Percentiles rank a stretch among this genome's conserved stretches.
Evolutionary conservation across 768 basidiomycete genomes (phyloP).

Genomic region (Tulasnella sp.): DNA sequence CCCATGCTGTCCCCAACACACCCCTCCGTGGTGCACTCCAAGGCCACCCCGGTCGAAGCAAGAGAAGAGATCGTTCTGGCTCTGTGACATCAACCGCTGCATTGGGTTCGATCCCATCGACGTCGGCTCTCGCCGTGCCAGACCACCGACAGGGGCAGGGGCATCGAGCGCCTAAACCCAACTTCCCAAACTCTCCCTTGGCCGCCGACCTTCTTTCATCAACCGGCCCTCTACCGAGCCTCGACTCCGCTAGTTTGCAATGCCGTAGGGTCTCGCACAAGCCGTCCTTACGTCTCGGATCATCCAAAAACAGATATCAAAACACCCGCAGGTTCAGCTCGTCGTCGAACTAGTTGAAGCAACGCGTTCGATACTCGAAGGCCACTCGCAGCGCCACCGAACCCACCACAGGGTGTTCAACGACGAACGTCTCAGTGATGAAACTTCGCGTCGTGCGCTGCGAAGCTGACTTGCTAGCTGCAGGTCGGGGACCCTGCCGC

Average conservation of each 20-base stretch:
- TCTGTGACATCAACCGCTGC: slow-evolving; percentile 13
- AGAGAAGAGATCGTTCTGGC: not conserved
- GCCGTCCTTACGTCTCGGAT: not conserved
- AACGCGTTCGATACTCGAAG: not conserved
- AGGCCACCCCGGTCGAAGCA: not conserved
- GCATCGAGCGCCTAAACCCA: not conserved
- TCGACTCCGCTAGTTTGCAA: not conserved
- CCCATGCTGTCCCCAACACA: not conserved
- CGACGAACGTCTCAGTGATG: not conserved
- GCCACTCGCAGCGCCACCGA: not conserved
- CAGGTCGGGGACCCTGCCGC: not conserved
- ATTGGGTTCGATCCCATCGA: not conserved
- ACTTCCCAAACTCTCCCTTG: not conserved
- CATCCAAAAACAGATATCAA: not conserved
- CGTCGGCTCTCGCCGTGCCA: not conserved
- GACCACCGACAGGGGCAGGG: not conserved
- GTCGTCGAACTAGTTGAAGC: too few species aligned
- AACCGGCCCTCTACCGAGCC: too few species aligned
- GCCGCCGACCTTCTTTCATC: too few species aligned
- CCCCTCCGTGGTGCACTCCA: not conserved
- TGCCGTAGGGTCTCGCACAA: not conserved
- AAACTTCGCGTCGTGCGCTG: not conserved
- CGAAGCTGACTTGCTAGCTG: not conserved
- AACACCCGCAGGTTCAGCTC: not conserved
- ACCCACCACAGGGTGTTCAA: not conserved